phyloP scores from a whole-genome alignment of 306 rosid genomes.

The Trifolium pratense region DNA sequence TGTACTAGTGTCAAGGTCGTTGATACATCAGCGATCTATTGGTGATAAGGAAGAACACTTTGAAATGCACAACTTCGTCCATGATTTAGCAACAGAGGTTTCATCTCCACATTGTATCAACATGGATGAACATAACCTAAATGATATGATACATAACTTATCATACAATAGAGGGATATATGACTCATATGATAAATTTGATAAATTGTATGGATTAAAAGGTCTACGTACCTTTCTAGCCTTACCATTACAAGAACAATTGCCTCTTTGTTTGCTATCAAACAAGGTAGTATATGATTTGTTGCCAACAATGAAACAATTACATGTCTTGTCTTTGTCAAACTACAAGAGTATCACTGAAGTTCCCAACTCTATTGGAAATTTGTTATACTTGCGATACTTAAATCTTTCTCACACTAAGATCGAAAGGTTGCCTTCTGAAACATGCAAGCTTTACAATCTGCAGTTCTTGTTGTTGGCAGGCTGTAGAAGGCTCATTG shows the following conservation, averaged over 20 bases:
- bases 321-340: slow-evolving; percentile 33
- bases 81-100: slow-evolving; percentile 42
- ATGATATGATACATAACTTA: slow-evolving; percentile 11
- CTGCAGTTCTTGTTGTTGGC: slow-evolving; percentile 39
- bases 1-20: slow-evolving; percentile 40
- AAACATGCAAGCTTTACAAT: slow-evolving; percentile 26
- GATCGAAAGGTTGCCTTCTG: slow-evolving; percentile 22
- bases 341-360: neutral
- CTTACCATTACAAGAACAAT: neutral
- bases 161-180: neutral
- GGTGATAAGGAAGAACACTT: neutral
- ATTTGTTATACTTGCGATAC: slow-evolving; percentile 38
- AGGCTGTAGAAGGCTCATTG: neutral
- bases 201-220: neutral
- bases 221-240: neutral
- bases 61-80: slow-evolving; percentile 24
- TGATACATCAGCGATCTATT: slow-evolving; percentile 15
- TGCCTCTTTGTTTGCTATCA: slow-evolving; percentile 15
- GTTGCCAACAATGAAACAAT: neutral
- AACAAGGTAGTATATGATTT: slow-evolving; percentile 8
- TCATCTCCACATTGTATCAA: neutral
- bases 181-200: slow-evolving; percentile 8
- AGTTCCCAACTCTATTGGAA: slow-evolving; percentile 27
- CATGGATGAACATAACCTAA: neutral
- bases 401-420: slow-evolving; percentile 24